phyloP scores from a whole-genome alignment of 768 basidiomycete genomes.

The Imleria badia region DNA sequence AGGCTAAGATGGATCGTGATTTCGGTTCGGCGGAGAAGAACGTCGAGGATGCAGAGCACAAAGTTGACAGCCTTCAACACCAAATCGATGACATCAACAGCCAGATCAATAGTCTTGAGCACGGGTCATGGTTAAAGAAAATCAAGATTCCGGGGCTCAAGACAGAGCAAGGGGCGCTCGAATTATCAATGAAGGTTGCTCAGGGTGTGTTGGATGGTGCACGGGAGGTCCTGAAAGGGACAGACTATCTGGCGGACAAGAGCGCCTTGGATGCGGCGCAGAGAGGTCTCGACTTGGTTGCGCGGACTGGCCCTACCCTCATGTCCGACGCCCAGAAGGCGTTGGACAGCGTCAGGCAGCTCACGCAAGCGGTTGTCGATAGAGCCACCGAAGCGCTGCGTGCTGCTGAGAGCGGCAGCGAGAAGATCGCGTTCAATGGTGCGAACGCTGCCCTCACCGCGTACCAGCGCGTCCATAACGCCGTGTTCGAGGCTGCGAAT shows the following conservation, averaged over 20 bases:
- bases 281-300: background rate
- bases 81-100: background rate
- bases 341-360: background rate
- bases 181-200: background rate
- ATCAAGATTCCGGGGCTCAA: background rate
- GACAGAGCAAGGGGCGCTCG: background rate
- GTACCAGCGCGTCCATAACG: background rate
- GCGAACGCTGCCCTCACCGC: background rate
- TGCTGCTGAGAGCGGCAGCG: background rate
- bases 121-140: background rate
- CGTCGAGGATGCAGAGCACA: background rate
- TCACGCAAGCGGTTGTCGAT: background rate
- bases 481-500: background rate
- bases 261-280: background rate
- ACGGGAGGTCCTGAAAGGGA: background rate
- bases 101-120: background rate
- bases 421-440: background rate
- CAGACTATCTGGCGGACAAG: background rate
- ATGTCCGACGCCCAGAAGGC: background rate
- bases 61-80: background rate
- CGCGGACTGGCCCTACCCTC: background rate
- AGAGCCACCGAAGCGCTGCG: background rate
- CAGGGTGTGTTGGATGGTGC: background rate
- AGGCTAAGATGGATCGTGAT: background rate
- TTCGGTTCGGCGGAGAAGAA: slow-evolving; percentile 3